Base-by-base conservation (phyloP, 2,329 filamentous ascomycete species). In the Trichophyton rubrum region DNA sequence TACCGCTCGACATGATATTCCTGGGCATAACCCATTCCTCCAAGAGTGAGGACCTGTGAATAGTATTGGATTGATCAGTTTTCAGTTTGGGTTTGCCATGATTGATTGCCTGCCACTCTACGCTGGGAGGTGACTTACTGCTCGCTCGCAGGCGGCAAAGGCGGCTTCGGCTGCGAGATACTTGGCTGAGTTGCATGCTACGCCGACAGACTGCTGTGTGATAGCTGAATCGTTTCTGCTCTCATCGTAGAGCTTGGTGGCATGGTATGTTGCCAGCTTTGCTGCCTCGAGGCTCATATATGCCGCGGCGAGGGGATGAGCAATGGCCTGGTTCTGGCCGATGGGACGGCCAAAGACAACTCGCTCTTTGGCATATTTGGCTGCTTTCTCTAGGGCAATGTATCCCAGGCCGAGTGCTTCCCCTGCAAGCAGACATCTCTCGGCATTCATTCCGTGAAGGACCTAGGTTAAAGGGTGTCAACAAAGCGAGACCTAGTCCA, bases 391-490 rank as follows among this genome's bases (percentile, higher is more conserved):
- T 30, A 85, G 73, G 8, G 83, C 88, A 0, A 85, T 87, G 66
- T 93, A 93, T 0, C 89, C 89, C 0, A 95, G 75, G 0, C 89
- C 89, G 0, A 93, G 78, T 0, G 89, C 88, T 74, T 93, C 89
- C 24, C 88, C 88, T 0, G 88, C 88, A 0, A 90, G 75, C 0
- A 90, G 79, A 68, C 87, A 89, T 1, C 87, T 79, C 70, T 90
- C 87, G 0, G 87, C 87, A 64, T 90, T 90, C 85, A 90, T 89
- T 1, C 88, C 87, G 67, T 89, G 85, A 24, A 90, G 79, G 59
- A 90, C 69, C 70, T 74, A 51, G 6, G 20, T 20, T 11, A 9
- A 13, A 3, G 22, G 24, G 45, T 30, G 33, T 38, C 33, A 38
- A 38, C 9, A 13, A 38, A 13, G 9, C 8, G 3, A 27, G 45